Evolutionary conservation across 768 basidiomycete species (phyloP).

Genomic region (Omphalotus guepiniiformis): DNA sequence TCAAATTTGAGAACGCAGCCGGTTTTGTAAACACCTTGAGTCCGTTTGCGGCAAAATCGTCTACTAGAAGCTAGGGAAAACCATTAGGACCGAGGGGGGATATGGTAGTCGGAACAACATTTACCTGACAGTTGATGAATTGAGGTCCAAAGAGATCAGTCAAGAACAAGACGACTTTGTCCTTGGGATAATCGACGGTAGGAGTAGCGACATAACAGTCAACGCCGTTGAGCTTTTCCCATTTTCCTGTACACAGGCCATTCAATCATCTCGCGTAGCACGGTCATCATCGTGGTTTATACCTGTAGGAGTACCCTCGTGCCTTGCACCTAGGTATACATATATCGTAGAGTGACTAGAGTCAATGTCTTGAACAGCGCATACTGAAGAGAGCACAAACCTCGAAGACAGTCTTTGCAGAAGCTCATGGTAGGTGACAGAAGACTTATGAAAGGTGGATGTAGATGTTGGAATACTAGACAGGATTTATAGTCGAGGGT

Average conservation of each 20-base stretch:
- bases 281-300: no score
- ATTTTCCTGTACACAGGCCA: no score
- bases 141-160: constrained; percentile 35
- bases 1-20: no score
- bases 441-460: no score
- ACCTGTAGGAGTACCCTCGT: constrained; percentile 6
- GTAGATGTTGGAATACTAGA: no score
- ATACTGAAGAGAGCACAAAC: neutral
- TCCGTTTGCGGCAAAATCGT: constrained; percentile 14
- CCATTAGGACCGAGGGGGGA: neutral
- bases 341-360: neutral
- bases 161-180: constrained; percentile 36
- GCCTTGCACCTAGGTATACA: neutral
- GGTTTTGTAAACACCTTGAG: constrained; percentile 6
- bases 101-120: neutral
- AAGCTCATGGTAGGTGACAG: neutral
- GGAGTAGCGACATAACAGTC: constrained; percentile 39
- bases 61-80: constrained; percentile 8
- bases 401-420: neutral
- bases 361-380: neutral
- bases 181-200: constrained; percentile 30
- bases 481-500: no score
- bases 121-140: constrained; percentile 24
- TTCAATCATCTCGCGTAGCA: no score
- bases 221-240: constrained; percentile 33